Evolutionary conservation across 306 rosid genomes (phyloP), one percentile per base, ranked within the genome.

Genomic region (Datisca glomerata): DNA sequence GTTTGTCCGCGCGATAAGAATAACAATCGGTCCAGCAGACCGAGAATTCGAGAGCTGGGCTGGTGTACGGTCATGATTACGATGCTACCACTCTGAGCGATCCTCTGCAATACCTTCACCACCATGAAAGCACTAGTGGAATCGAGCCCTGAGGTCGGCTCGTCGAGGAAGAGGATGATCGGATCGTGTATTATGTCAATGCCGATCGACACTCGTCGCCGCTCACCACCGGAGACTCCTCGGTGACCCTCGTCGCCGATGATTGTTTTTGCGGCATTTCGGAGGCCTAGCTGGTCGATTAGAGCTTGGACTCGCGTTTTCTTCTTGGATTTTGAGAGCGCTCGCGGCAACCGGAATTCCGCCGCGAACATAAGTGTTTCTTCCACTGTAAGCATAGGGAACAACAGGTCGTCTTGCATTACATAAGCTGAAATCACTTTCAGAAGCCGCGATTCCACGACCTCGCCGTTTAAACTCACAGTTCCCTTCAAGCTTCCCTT

Each of bases 191-290:
- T 75, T 8, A 89, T 84, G 65, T 84, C 98, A 21, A 64, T 89
- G 1, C 98, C 98, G 34, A 89, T 89, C 0, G 98, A 89, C 0
- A 89, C 98, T 3, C 98, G 71, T 12, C 98, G 78, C 0, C 98
- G 57, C 37, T 89, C 98, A 0, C 98, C 98, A 0, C 98, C 98
- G 2, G 98, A 89, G 3, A 89, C 93, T 0, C 98, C 98, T 0
- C 98, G 95, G 73, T 78, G 96, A 15, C 96, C 93, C 49, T 89
- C 98, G 43, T 89, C 93, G 0, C 98, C 98, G 28, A 89, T 89
- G 1, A 84, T 60, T 0, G 98, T 89, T 6, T 70, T 75, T 0
- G 91, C 95, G 0, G 98, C 94, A 44, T 75, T 84, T 2, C 79
- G 75, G 31, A 89, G 91, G 2, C 98, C 98, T 11, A 89, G 61